Base-by-base conservation (phyloP, 176 grass and related monocot genomes). In the Eleusine indica region DNA sequence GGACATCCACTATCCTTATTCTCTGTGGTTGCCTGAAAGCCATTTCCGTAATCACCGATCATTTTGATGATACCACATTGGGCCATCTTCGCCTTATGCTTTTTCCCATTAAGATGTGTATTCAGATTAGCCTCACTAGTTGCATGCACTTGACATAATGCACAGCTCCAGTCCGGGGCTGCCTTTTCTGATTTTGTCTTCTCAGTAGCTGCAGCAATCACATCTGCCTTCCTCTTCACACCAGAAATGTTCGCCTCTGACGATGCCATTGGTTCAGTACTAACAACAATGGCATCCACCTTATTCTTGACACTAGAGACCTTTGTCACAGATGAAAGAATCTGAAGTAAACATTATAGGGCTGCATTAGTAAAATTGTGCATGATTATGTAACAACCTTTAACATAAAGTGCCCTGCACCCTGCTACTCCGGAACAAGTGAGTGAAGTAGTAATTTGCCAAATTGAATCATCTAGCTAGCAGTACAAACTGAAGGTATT, bases 111-210 rank as follows among this genome's bases (percentile, higher is more conserved):
- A 48, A 83, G 57, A 76, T 88, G 86, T 16, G 35, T 56, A 54
- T 83, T 83, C 28, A 83, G 66, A 17, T 39, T 40, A 70, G 42
- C 68, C 62, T 93, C 88, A 70, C 77, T 75, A 18, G 85, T 88
- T 68, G 77, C 39, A 9, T 35, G 85, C n/a, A 90, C 85, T 38
- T 88, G 88, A 81, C 79, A 90, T 39, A 88, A 25, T 5, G 82
- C 82, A 76, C 88, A 90, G 70, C 77, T 85, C 88, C 85, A 83
- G 43, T 90, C 77, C 72, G 52, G 38, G 48, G 30, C 71, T 60
- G 19, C n/a, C 71, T 71, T 84, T 37, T 66, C 66, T 38, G 51
- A 11, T 75, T 86, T 58, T 48, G 41, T 65, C 48, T 41, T 41
- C 9, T 78, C 41, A 47, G 75, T 47, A 47, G 75, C 40, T 47